These are phyloP conservation scores for Fusarium incarnatum DNA, from an alignment of 2,329 filamentous ascomycete genomes.

Conservation along the genomic window DNA sequence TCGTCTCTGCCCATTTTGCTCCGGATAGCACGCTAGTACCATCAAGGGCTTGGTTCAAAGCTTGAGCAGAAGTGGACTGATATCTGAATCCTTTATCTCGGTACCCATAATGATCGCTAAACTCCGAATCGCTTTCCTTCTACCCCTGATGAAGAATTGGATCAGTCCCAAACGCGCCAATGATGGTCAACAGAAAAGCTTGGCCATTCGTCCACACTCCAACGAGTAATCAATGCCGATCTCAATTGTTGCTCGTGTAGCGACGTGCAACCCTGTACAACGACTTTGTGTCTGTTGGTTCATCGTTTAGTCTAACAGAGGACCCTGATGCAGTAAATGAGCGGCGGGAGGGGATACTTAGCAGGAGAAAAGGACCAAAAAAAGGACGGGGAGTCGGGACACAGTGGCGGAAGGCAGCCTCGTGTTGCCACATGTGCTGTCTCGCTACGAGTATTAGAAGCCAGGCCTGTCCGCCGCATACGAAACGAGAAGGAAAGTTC, in stretches of 20 bases:
- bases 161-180: neutral
- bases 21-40: neutral
- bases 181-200: neutral
- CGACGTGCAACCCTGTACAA: neutral
- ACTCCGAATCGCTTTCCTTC: neutral
- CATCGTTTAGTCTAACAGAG: neutral
- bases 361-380: neutral
- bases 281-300: neutral
- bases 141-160: neutral
- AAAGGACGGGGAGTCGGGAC: neutral
- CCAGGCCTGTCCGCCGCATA: neutral
- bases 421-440: neutral
- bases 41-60: neutral
- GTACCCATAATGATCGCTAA: neutral
- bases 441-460: constrained; percentile 25
- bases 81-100: neutral
- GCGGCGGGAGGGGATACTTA: neutral
- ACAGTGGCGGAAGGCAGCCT: neutral
- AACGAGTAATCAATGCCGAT: neutral
- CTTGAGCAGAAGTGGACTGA: neutral
- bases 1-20: neutral
- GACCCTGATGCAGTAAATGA: neutral
- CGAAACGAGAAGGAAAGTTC: neutral
- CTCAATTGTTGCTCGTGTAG: neutral
- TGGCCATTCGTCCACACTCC: neutral